A percentile compares a stretch with the other conserved stretches of the same genome.
Conservation (phyloP, 768 basidiomycete species). For the Candolleomyces eurysporus region DNA sequence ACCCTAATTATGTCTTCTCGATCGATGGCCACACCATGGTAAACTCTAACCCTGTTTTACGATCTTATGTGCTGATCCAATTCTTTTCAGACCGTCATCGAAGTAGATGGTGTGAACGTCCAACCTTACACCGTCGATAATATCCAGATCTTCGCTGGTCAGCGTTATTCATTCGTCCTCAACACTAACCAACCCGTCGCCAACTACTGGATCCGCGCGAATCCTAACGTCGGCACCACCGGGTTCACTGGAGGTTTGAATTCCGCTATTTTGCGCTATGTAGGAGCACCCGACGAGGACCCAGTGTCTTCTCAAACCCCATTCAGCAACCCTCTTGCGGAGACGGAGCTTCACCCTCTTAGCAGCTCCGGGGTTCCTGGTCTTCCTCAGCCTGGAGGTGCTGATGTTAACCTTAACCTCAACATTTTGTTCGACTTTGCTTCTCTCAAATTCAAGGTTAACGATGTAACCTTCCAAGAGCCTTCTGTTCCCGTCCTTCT, state of each 20-base stretch:
- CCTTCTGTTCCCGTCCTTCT: too few relatives aligned
- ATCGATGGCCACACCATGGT: too few relatives aligned
- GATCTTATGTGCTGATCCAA: too few relatives aligned
- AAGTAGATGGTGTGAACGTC: too few relatives aligned
- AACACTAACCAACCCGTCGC: constrained; percentile 23
- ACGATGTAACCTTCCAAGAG: constrained; percentile 9
- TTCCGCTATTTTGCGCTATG: constrained; percentile 53
- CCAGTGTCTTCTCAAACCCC: constrained; percentile 34
- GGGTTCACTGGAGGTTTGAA: constrained; percentile 39
- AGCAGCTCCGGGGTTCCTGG: constrained; percentile 33
- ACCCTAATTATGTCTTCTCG: constrained; percentile 30
- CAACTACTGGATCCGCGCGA: constrained; percentile 46
- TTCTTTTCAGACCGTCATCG: too few relatives aligned
- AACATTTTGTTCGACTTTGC: constrained; percentile 19
- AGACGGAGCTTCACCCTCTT: constrained; percentile 35
- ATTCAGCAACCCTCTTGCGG: constrained; percentile 27
- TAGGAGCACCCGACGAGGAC: constrained; percentile 34
- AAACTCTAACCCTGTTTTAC: too few relatives aligned
- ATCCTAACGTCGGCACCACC: constrained; percentile 27
- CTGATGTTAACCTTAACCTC: constrained; percentile 37
- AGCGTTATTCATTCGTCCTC: too few relatives aligned
- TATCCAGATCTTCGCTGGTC: too few relatives aligned
- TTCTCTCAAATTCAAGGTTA: constrained; percentile 21
- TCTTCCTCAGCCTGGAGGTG: constrained; percentile 31
- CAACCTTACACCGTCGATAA: too few relatives aligned